Percentiles rank a stretch among this genome's conserved stretches.
Conservation (phyloP, 2,329 filamentous ascomycete species). For the Fusarium sp. region DNA sequence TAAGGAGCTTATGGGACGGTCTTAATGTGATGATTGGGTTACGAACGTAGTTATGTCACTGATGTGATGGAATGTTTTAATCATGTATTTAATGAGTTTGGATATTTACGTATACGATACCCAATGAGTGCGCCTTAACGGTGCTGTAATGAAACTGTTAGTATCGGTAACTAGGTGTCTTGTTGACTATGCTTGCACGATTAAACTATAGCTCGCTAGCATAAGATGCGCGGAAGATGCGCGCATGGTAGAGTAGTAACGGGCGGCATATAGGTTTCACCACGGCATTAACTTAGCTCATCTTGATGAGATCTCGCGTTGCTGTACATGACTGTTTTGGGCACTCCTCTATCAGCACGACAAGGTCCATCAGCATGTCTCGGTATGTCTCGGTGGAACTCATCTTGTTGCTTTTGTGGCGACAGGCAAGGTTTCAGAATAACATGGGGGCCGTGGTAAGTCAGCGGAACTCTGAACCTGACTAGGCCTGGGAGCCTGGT, state of each 20-base stretch:
- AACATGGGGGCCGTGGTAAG: neutral
- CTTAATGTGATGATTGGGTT: conserved; percentile 9
- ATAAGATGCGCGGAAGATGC: neutral
- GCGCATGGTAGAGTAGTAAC: neutral
- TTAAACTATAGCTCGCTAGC: neutral
- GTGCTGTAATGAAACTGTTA: conserved; percentile 2
- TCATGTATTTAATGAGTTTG: conserved; percentile 11
- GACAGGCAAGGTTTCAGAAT: neutral
- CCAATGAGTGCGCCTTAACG: neutral
- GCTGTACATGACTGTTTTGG: neutral
- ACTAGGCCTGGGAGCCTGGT: neutral
- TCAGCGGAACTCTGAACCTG: neutral
- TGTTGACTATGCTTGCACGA: neutral
- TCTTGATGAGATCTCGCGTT: neutral
- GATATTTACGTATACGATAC: conserved; percentile 13
- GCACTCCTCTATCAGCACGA: neutral
- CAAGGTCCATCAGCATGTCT: conserved; percentile 1
- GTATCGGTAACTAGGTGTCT: neutral
- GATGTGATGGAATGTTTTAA: neutral
- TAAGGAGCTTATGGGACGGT: conserved; percentile 46
- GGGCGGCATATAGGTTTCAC: neutral
- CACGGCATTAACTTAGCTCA: neutral
- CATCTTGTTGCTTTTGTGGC: neutral
- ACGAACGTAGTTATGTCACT: neutral
- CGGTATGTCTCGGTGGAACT: neutral